These are phyloP conservation scores for Hyphopichia fennica DNA, from an alignment of 1,139 yeast species.

Conservation along the genomic window DNA sequence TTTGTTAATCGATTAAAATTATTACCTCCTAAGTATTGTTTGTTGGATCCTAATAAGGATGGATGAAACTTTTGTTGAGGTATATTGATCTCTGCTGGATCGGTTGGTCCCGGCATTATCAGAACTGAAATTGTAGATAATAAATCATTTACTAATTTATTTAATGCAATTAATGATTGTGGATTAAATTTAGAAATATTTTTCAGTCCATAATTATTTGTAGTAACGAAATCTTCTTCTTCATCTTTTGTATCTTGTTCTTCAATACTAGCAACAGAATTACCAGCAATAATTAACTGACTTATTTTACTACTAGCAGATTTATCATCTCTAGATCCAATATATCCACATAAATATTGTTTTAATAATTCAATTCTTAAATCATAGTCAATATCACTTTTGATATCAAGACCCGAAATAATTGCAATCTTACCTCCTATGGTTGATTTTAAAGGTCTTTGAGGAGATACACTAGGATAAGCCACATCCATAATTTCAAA, in stretches of 20 bases:
- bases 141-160: conserved; percentile 58
- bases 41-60: conserved; percentile 59
- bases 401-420: conserved; percentile 70
- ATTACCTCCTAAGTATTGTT: conserved; percentile 40
- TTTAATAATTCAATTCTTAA: conserved; percentile 59
- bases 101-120: conserved; percentile 81
- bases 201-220: conserved; percentile 53
- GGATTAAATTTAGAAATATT: conserved; percentile 50
- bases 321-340: conserved; percentile 40
- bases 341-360: conserved; percentile 72
- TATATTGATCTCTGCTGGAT: conserved; percentile 77
- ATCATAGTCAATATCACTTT: conserved; percentile 38
- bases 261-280: conserved; percentile 51
- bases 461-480: conserved; percentile 67
- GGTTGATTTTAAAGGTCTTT: conserved; percentile 30
- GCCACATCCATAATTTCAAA: conserved; percentile 82
- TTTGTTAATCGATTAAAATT: conserved; percentile 59
- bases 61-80: conserved; percentile 91
- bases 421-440: conserved; percentile 48
- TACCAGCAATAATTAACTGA: conserved; percentile 72
- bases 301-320: conserved; percentile 37
- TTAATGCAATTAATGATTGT: conserved; percentile 47
- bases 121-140: conserved; percentile 64
- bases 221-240: conserved; percentile 32
- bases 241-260: conserved; percentile 17